Evolutionary conservation across 2,329 filamentous ascomycete genomes (phyloP), one percentile per base, ranked within the genome.

Genomic region (Beauveria caledonica): DNA sequence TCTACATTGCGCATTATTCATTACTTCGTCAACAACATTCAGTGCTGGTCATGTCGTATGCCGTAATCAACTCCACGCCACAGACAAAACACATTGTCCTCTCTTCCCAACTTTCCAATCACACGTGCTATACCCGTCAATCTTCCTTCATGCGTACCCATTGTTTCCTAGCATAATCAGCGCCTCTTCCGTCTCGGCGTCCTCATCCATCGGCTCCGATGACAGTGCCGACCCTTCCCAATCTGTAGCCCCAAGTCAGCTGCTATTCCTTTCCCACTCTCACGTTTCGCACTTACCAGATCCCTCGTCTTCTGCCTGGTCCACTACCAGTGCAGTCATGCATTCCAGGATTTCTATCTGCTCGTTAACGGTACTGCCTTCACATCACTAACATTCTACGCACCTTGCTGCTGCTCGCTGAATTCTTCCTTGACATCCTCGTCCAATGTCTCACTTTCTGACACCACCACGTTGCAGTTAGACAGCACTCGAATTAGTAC

Each of bases 231-330:
- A 84, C 65, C 77, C 77, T 64, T 82, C 80, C 81, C 82, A 84
- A 62, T 83, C 81, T 82, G 71, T 62, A 25, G 58, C 51, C 6
- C 19, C 25, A 23, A 40, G 62, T 58, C 17, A 58, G 55, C 3
- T 17, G 17, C n/a, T 6, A 2, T 19, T 44, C 19, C 8, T 40
- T 11, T 42, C 42, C 57, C 57, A 55, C 19, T 61, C 33, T 44
- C 51, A 45, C 50, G 53, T 62, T n/a, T 11, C 33, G 10, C 25
- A 79, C 81, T 74, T 81, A 83, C 82, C 82, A 65, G 82, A 84
- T 65, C 73, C 81, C 58, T 85, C 82, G 57, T 85, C 82, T 63
- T 85, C 82, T 60, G 82, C 68, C 62, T 84, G 80, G 53, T 85
- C 82, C 17, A 84, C 77, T 48, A 81, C 74, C n/a, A 87, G 71